Evolutionary conservation across 768 basidiomycete genomes (phyloP).

Genomic region (Suillus luteus): DNA sequence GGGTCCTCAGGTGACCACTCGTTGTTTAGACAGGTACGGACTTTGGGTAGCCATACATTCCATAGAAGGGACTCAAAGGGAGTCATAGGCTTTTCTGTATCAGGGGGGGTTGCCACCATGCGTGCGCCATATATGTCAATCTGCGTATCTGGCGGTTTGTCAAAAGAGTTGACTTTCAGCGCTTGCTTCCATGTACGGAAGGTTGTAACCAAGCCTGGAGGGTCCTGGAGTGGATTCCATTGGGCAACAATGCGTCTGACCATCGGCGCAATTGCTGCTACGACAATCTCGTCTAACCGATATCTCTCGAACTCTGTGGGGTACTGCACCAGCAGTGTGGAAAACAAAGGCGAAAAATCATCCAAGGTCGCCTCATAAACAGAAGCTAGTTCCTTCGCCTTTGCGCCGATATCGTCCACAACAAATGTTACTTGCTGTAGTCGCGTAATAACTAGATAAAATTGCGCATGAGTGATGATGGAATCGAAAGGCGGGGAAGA

Average conservation of each 20-base stretch:
- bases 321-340: constrained; percentile 70
- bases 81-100: constrained; percentile 74
- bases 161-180: constrained; percentile 55
- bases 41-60: constrained; percentile 93
- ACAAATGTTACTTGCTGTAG: constrained; percentile 78
- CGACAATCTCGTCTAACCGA: constrained; percentile 86
- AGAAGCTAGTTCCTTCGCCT: constrained; percentile 64
- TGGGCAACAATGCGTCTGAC: constrained; percentile 69
- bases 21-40: constrained; percentile 94
- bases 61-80: constrained; percentile 93
- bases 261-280: constrained; percentile 86
- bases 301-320: constrained; percentile 75
- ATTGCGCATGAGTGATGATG: constrained; percentile 13
- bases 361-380: constrained; percentile 74
- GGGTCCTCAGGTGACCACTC: constrained; percentile 83
- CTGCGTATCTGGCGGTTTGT: constrained; percentile 45
- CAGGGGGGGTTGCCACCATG: constrained; percentile 31
- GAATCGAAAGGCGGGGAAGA: constrained; percentile 14
- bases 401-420: constrained; percentile 66
- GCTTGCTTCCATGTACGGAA: constrained; percentile 73
- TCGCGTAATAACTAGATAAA: constrained; percentile 65
- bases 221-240: constrained; percentile 88
- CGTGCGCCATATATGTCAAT: constrained; percentile 61
- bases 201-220: constrained; percentile 59
- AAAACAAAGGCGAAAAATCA: constrained; percentile 70